Evolutionary conservation across 2,329 filamentous ascomycete species (phyloP).

Genomic region (Geoglossum cookeanum): DNA sequence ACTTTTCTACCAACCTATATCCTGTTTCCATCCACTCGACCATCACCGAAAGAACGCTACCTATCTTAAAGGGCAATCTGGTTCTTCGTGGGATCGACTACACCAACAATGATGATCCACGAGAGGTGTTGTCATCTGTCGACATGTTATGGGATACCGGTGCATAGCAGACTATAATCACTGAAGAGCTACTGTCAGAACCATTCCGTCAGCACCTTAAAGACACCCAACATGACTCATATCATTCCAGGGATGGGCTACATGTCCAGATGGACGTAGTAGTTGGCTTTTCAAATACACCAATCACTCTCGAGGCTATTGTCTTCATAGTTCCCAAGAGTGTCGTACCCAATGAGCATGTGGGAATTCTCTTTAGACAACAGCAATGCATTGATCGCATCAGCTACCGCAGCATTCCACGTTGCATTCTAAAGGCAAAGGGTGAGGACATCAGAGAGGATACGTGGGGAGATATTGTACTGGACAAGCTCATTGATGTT

Average conservation of each 20-base stretch:
- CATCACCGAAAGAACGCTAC: neutral
- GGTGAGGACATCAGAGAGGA: neutral
- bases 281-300: neutral
- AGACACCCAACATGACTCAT: neutral
- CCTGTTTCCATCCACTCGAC: neutral
- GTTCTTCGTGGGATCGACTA: neutral
- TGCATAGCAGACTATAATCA: neutral
- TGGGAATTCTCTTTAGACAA: neutral
- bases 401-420: neutral
- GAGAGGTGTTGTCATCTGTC: neutral
- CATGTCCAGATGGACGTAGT: neutral
- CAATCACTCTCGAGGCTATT: neutral
- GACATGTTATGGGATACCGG: neutral
- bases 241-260: neutral
- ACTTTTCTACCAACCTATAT: neutral
- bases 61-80: neutral
- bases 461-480: neutral
- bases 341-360: neutral
- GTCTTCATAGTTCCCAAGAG: neutral
- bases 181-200: neutral
- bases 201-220: neutral
- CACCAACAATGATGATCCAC: neutral
- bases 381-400: neutral
- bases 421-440: neutral
- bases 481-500: neutral